A percentile compares a stretch with the other conserved stretches of the same genome.
phyloP scores from a whole-genome alignment of 176 grass and related monocot genomes.

The Avena sativa region DNA sequence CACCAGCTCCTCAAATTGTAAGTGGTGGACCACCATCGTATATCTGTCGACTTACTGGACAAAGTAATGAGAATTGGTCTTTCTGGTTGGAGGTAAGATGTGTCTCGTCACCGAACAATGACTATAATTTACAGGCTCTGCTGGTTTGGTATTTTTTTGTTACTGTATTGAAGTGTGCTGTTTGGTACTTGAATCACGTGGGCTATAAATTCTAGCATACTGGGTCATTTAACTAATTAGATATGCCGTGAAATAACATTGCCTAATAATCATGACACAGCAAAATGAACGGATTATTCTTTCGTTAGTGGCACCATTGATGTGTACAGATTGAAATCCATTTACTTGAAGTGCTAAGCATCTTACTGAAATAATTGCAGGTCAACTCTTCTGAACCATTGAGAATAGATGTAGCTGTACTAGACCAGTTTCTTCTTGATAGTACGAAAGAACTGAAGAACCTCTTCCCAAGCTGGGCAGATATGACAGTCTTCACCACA shows the following conservation, averaged over 20 bases:
- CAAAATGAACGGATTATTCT: slow-evolving; percentile 10
- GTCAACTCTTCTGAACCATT: slow-evolving; percentile 71
- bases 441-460: slow-evolving; percentile 67
- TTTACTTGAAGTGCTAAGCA: neutral
- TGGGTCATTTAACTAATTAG: no score
- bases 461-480: slow-evolving; percentile 88
- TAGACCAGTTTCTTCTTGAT: slow-evolving; percentile 83
- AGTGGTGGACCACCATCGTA: slow-evolving; percentile 87
- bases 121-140: neutral
- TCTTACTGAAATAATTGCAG: slow-evolving; percentile 53
- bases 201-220: neutral
- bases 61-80: slow-evolving; percentile 76
- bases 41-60: slow-evolving; percentile 84
- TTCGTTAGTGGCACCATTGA: neutral
- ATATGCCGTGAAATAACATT: neutral
- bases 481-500: slow-evolving; percentile 81
- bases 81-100: slow-evolving; percentile 97
- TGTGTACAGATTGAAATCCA: neutral
- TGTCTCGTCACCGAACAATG: neutral
- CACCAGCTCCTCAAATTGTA: slow-evolving; percentile 73
- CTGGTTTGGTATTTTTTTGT: neutral
- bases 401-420: slow-evolving; percentile 83
- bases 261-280: neutral
- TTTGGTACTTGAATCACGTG: neutral
- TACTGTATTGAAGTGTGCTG: no score